Evolutionary conservation across 208 protist genomes (phyloP).

Genomic region (Acanthamoeba culbertsoni): DNA sequence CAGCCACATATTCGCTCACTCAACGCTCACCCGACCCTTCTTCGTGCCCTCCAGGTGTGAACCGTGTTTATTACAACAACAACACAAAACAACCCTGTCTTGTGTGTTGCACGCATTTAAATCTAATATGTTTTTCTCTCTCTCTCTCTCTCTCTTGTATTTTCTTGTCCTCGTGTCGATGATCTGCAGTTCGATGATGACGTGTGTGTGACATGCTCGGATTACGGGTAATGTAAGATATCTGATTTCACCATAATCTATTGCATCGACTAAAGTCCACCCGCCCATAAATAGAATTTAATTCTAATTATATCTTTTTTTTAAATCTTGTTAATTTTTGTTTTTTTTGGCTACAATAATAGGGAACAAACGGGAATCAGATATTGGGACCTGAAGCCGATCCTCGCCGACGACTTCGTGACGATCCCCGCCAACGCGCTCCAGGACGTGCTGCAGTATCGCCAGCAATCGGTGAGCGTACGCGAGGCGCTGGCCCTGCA

Average conservation of each 20-base stretch:
- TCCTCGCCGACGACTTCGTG: neutral
- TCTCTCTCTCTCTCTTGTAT: neutral
- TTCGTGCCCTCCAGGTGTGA: neutral
- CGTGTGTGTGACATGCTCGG: neutral
- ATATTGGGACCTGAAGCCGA: neutral
- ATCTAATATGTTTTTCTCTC: too few species aligned
- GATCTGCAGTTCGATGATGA: neutral
- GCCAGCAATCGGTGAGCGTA: neutral
- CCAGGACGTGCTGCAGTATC: neutral
- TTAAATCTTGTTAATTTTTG: too few species aligned
- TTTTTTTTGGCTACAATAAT: too few species aligned
- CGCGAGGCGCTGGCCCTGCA: neutral
- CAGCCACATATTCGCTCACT: neutral
- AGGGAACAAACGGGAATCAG: neutral
- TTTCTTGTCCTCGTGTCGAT: neutral
- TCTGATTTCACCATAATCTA: neutral
- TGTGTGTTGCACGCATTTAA: too few species aligned
- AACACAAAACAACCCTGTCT: too few species aligned
- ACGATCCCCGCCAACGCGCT: neutral
- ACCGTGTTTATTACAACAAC: too few species aligned
- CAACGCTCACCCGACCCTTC: neutral
- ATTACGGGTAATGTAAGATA: neutral
- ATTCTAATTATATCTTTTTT: too few species aligned
- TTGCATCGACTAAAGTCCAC: too few species aligned
- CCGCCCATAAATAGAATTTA: too few species aligned